Conservation (phyloP, 495 filamentous ascomycete species). For the Lentithecium fluviatile region DNA sequence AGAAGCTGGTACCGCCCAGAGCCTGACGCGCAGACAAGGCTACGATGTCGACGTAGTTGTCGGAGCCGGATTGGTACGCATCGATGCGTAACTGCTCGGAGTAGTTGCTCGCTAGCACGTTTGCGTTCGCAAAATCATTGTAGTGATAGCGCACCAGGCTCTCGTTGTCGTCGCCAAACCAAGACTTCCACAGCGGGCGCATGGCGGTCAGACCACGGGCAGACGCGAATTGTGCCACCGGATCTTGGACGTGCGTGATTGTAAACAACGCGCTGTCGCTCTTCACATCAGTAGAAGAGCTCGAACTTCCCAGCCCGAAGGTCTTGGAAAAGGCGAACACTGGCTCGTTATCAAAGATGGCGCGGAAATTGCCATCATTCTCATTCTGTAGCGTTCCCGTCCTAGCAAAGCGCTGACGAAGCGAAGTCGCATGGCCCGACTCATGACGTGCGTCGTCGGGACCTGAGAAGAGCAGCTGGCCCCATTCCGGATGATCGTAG, state of each 20-base stretch:
- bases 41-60: constrained; percentile 83
- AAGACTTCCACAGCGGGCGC: constrained; percentile 80
- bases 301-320: constrained; percentile 52
- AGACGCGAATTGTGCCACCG: constrained; percentile 82
- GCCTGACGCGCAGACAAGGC: constrained; percentile 88
- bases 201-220: constrained; percentile 77
- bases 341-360: constrained; percentile 80
- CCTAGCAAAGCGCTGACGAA: constrained; percentile 72
- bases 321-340: constrained; percentile 89
- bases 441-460: constrained; percentile 67
- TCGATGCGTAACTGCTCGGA: constrained; percentile 74
- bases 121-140: constrained; percentile 41
- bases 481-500: constrained; percentile 83
- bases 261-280: constrained; percentile 70
- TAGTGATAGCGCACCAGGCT: constrained; percentile 44
- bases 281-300: background rate
- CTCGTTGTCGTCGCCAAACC: constrained; percentile 35
- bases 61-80: constrained; percentile 63
- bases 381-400: constrained; percentile 65
- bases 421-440: constrained; percentile 63
- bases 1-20: constrained; percentile 83
- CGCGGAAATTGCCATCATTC: constrained; percentile 63
- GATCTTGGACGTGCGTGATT: constrained; percentile 77
- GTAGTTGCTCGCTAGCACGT: constrained; percentile 58
- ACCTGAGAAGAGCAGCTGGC: constrained; percentile 74